phyloP scores from a whole-genome alignment of 495 filamentous ascomycete species.

The Venustampulla echinocandica region DNA sequence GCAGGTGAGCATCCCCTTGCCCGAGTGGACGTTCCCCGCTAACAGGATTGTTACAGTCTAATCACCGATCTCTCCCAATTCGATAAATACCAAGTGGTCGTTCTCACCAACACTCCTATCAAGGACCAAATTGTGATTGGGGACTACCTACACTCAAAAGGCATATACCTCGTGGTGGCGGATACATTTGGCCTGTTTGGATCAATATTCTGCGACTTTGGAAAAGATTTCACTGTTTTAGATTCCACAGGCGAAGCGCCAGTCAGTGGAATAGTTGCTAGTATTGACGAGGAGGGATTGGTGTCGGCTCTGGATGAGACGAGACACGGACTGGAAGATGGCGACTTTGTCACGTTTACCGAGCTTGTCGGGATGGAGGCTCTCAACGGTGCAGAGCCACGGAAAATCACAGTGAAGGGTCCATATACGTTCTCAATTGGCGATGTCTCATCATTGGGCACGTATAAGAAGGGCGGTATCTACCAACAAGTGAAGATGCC shows the following conservation, averaged over 20 bases:
- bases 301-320: slow-evolving; percentile 95
- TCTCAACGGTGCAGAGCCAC: slow-evolving; percentile 71
- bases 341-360: slow-evolving; percentile 89
- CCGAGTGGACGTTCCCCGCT: neutral
- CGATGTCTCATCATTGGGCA: slow-evolving; percentile 76
- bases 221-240: slow-evolving; percentile 79
- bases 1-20: slow-evolving; percentile 17
- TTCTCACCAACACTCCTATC: slow-evolving; percentile 76
- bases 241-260: slow-evolving; percentile 88
- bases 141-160: slow-evolving; percentile 86
- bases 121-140: slow-evolving; percentile 72
- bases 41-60: slow-evolving; percentile 17
- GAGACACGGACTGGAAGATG: slow-evolving; percentile 90
- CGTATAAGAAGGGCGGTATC: slow-evolving; percentile 79
- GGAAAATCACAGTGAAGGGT: slow-evolving; percentile 86
- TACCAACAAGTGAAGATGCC: slow-evolving; percentile 98
- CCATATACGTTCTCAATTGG: slow-evolving; percentile 97
- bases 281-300: slow-evolving; percentile 76
- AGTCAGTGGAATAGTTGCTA: slow-evolving; percentile 81
- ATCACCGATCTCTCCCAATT: slow-evolving; percentile 62
- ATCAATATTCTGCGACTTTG: slow-evolving; percentile 94
- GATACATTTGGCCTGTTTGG: slow-evolving; percentile 94
- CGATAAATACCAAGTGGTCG: slow-evolving; percentile 82
- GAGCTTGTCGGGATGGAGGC: slow-evolving; percentile 91
- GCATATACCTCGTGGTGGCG: slow-evolving; percentile 78